phyloP scores from a whole-genome alignment of 805 yeast genomes.

The Saccharomycopsis malanga region DNA sequence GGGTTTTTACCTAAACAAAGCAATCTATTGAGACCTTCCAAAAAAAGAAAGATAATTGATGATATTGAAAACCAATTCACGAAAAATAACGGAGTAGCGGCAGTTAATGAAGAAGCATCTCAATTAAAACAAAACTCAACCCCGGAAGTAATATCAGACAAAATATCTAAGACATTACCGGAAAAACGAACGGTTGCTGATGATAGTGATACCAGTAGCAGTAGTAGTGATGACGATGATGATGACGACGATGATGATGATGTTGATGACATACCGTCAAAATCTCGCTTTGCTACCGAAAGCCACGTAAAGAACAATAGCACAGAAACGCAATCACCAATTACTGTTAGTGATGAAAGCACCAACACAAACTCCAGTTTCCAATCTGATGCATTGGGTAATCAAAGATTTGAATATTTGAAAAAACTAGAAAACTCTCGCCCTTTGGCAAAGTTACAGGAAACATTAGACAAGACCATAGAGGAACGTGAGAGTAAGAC shows the following conservation, averaged over 20 bases:
- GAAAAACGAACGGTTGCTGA: not conserved
- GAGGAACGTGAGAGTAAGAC: conserved; percentile 2
- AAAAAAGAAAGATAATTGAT: conserved; percentile 50
- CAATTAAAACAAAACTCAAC: conserved; percentile 8
- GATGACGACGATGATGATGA: conserved; percentile 28
- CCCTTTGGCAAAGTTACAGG: conserved; percentile 78
- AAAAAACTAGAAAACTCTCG: conserved; percentile 78
- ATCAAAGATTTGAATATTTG: conserved; percentile 36
- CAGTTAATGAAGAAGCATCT: conserved; percentile 21
- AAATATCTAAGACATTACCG: not conserved
- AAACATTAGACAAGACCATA: conserved; percentile 47
- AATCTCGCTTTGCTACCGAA: no score
- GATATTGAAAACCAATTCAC: conserved; percentile 34
- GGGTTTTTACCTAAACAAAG: conserved; percentile 81
- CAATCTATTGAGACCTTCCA: conserved; percentile 52
- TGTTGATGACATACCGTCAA: no score
- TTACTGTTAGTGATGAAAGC: conserved; percentile 20
- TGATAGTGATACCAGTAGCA: conserved; percentile 25
- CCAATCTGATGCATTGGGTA: conserved; percentile 28
- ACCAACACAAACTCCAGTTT: conserved; percentile 5
- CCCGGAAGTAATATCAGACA: not conserved
- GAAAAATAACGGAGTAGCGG: conserved; percentile 14
- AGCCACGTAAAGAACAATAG: not conserved
- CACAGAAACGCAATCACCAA: not conserved
- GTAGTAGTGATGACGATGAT: conserved; percentile 26